phyloP scores from a whole-genome alignment of 805 yeast genomes.

The Candida coleopterorum region DNA sequence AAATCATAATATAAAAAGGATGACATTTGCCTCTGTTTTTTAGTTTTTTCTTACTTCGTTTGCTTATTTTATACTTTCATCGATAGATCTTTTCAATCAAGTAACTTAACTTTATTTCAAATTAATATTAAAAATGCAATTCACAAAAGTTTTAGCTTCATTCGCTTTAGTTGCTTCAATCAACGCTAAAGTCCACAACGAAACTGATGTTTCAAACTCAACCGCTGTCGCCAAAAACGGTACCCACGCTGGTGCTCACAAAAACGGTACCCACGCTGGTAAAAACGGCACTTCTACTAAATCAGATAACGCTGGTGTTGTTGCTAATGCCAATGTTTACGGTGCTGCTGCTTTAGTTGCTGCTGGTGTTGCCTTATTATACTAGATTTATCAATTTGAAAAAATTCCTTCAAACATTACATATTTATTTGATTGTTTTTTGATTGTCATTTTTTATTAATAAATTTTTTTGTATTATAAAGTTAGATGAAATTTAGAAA shows the following conservation, averaged over 20 bases:
- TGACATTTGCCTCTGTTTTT: conserved; percentile 3
- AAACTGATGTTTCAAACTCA: conserved; percentile 5
- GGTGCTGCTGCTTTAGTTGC: conserved; percentile 16
- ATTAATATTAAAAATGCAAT: conserved; percentile 6
- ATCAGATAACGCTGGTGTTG: conserved; percentile 10
- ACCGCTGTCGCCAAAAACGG: conserved; percentile 10
- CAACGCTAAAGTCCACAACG: conserved; percentile 7
- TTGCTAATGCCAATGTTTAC: conserved; percentile 8
- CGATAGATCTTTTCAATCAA: not conserved
- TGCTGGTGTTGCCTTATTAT: conserved; percentile 14
- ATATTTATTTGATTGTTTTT: not conserved
- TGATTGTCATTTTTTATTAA: not conserved
- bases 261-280: conserved; percentile 11
- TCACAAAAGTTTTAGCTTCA: conserved; percentile 8
- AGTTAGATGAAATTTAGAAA: too few species aligned
- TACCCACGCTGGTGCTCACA: conserved; percentile 13
- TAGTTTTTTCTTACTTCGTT: not conserved
- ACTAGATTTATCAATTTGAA: not conserved
- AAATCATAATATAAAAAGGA: conserved; percentile 1
- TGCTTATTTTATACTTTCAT: not conserved
- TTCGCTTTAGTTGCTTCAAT: conserved; percentile 8
- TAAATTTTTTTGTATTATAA: conserved; percentile 5
- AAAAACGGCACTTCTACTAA: conserved; percentile 1
- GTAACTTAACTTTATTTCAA: not conserved
- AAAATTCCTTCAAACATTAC: not conserved